These are phyloP conservation scores for Endogone sp. DNA, from an alignment of 192 early-diverging fungal species.

Conservation along the genomic window DNA sequence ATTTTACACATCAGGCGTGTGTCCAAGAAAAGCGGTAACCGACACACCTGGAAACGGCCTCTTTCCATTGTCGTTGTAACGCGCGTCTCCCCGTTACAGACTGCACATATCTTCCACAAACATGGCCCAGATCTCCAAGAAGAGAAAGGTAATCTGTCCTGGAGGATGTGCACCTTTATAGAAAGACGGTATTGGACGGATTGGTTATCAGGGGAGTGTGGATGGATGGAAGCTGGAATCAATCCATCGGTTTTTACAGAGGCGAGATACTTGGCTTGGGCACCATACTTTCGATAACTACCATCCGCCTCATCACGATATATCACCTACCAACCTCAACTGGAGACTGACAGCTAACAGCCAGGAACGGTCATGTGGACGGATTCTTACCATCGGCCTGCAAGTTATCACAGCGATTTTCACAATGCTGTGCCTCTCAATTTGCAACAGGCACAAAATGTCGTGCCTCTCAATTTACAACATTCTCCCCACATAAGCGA, in stretches of 20 bases:
- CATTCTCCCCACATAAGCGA: conserved; percentile 3
- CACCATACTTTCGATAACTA: not conserved
- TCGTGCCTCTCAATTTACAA: too few relatives aligned
- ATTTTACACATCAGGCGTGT: too few relatives aligned
- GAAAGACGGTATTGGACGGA: too few relatives aligned
- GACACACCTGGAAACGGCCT: not conserved
- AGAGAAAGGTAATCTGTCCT: conserved; percentile 58
- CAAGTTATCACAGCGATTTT: conserved; percentile 11
- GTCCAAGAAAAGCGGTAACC: not conserved
- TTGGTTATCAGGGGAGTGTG: not conserved
- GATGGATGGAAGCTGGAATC: not conserved
- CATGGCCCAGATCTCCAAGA: conserved; percentile 66
- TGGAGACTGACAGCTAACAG: not conserved
- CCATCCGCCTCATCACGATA: not conserved
- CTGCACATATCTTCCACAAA: conserved; percentile 2
- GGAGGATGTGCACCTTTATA: not conserved
- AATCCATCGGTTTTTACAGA: not conserved
- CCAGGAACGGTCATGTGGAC: too few relatives aligned
- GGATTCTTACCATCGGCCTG: conserved; percentile 12
- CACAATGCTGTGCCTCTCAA: conserved; percentile 3
- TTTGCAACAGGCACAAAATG: too few relatives aligned
- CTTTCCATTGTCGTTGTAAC: not conserved
- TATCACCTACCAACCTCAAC: not conserved
- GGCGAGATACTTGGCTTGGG: not conserved
- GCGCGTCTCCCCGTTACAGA: not conserved